phyloP scores from a whole-genome alignment of 2,329 filamentous ascomycete genomes.

The Periglandula ipomoeae region DNA sequence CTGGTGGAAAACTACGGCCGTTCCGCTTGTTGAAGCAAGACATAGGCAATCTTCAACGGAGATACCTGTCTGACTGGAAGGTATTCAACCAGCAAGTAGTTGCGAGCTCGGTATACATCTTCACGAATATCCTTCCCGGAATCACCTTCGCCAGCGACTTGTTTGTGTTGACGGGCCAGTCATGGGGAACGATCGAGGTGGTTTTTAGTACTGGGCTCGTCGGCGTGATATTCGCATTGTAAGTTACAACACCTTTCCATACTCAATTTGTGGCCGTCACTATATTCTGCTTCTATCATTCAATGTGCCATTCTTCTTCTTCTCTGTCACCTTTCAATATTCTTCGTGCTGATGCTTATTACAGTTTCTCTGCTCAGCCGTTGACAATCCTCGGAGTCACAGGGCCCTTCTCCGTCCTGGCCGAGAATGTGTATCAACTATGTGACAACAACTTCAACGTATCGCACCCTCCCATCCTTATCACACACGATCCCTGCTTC shows the following conservation, averaged over 20 bases:
- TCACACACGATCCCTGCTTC: background rate
- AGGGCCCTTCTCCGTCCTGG: conserved; percentile 57
- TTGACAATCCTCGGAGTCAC: conserved; percentile 58
- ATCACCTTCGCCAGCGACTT: too few species aligned
- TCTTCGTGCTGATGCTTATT: too few species aligned
- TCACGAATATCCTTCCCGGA: too few species aligned
- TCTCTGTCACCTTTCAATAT: too few species aligned
- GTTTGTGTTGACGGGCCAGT: too few species aligned
- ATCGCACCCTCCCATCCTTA: background rate
- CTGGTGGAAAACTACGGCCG: conserved; percentile 36
- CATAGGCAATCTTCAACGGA: conserved; percentile 31
- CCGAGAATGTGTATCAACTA: conserved; percentile 54
- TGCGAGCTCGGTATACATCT: conserved; percentile 54
- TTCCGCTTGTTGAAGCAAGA: conserved; percentile 45
- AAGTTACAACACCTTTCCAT: conserved; percentile 13
- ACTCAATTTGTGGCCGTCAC: background rate
- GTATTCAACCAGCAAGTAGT: conserved; percentile 56
- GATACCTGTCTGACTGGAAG: conserved; percentile 46
- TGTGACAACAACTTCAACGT: conserved; percentile 46
- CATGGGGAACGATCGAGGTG: conserved; percentile 60
- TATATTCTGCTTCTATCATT: too few species aligned
- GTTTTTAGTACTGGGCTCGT: conserved; percentile 58
- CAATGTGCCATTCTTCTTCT: too few species aligned
- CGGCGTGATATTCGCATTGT: conserved; percentile 53
- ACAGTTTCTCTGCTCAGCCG: conserved; percentile 50